Evolutionary conservation across 2,329 filamentous ascomycete genomes (phyloP).

Genomic region (Cercospora brassicicola): DNA sequence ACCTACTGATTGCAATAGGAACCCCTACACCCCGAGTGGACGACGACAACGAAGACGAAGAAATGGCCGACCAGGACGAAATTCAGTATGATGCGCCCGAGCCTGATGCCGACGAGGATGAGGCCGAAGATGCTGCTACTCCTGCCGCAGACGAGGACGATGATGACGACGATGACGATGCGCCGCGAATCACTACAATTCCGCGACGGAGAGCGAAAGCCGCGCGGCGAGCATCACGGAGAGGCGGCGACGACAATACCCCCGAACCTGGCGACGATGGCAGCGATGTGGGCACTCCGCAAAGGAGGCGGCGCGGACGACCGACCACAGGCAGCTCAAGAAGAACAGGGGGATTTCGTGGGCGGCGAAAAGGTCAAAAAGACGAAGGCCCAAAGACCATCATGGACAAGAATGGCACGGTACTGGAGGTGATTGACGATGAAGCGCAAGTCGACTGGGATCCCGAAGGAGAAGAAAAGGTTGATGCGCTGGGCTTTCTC

Average conservation of each 20-base stretch:
- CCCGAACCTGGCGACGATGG: constrained; percentile 52
- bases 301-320: constrained; percentile 52
- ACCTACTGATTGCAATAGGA: constrained; percentile 22
- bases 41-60: constrained; percentile 35
- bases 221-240: constrained; percentile 26
- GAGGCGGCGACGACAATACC: constrained; percentile 60
- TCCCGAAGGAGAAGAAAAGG: constrained; percentile 84
- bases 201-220: constrained; percentile 45
- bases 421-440: constrained; percentile 86
- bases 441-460: constrained; percentile 89
- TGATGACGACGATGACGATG: constrained; percentile 37
- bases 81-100: constrained; percentile 26
- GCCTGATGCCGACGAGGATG: constrained; percentile 24
- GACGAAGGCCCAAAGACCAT: constrained; percentile 79
- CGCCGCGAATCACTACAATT: constrained; percentile 37
- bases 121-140: constrained; percentile 29
- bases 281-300: constrained; percentile 51
- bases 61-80: constrained; percentile 36
- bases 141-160: constrained; percentile 35
- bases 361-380: constrained; percentile 68
- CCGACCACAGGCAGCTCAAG: constrained; percentile 42
- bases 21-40: constrained; percentile 30
- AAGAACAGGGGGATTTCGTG: constrained; percentile 64
- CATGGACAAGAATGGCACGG: constrained; percentile 90
- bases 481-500: constrained; percentile 83